Evolutionary conservation across 2,329 filamentous ascomycete genomes (phyloP), one percentile per base, ranked within the genome.

Genomic region (Cladosporium sp.): DNA sequence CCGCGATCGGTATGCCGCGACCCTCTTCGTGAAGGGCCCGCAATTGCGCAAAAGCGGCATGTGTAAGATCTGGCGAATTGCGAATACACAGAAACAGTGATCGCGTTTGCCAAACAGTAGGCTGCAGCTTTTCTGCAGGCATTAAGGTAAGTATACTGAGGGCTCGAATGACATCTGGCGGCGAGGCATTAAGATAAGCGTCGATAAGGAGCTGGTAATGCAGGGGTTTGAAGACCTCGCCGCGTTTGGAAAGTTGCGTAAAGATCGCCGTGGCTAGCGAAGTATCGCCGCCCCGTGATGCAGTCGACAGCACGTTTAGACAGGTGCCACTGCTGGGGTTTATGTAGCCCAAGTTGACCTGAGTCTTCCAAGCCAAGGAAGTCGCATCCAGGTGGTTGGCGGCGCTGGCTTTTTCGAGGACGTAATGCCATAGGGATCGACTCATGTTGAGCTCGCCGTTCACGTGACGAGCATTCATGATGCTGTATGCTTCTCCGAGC

Each of bases 151-250:
- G 74, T 1, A 87, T 77, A 38, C 81, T 79, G 34, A 95, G 76
- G 0, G 87, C 86, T 22, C 82, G 81, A 19, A 73, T 70, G 7
- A 92, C 63, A 58, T 93, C 82, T 3, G 66, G 64, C 9, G 60
- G 58, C 2, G 77, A 74, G 3, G 74, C 72, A 13, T 68, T 68
- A 9, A 82, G 74, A 63, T 95, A 89, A 3, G 86, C 79, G 53
- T 88, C 83, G 6, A 91, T 74, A 28, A 96, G 77, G 28, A 85
- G 78, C 67, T 95, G 89, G 69, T 93, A 95, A 65, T 96, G 89
- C 56, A 86, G 77, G 5, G 78, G 69, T 8, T 77, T 74, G 35
- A 90, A 74, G 38, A 78, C 75, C 1, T 79, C 77, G 11, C 76
- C 76, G 19, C 82, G 77, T 8, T 78, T 73, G 4, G 78, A 77